A percentile compares a stretch with the other conserved stretches of the same genome.
phyloP scores from a whole-genome alignment of 2,329 filamentous ascomycete genomes.

The Ophiosphaerella narmari region DNA sequence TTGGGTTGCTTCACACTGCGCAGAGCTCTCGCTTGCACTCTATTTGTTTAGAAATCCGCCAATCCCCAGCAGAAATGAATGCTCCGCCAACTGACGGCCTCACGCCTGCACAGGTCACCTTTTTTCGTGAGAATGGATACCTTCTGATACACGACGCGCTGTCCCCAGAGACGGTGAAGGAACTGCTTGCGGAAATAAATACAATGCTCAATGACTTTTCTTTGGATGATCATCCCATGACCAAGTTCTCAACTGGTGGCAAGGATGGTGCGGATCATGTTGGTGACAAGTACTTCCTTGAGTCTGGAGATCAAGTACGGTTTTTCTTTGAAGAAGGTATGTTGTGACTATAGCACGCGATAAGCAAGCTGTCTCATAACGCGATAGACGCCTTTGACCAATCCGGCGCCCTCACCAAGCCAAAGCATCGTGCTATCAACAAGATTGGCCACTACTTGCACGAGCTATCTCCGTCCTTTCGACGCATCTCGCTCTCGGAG shows the following conservation, averaged over 20 bases:
- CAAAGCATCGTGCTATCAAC: conserved; percentile 85
- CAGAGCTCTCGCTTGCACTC: background rate
- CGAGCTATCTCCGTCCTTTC: conserved; percentile 53
- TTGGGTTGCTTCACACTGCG: background rate
- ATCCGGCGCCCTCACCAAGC: conserved; percentile 69
- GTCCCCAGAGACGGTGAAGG: conserved; percentile 64
- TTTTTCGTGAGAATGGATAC: conserved; percentile 84
- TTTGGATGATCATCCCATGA: conserved; percentile 86
- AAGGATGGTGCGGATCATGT: conserved; percentile 72
- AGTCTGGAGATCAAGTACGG: conserved; percentile 85
- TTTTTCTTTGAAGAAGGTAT: conserved; percentile 91
- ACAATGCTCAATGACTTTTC: conserved; percentile 75
- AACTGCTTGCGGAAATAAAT: conserved; percentile 75
- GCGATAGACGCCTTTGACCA: conserved; percentile 72
- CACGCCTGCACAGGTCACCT: conserved; percentile 69
- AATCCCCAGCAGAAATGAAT: conserved; percentile 18
- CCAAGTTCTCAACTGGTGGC: conserved; percentile 87
- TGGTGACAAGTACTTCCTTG: conserved; percentile 92
- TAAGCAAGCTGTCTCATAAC: background rate
- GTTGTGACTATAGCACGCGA: background rate
- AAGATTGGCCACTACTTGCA: conserved; percentile 60
- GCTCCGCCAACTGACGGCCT: conserved; percentile 57
- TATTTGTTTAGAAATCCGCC: background rate
- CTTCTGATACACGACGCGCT: conserved; percentile 83
- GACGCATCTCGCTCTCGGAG: conserved; percentile 57